These are phyloP conservation scores for Penicillium sp. DNA, from an alignment of 2,329 filamentous ascomycete species.

Conservation along the genomic window DNA sequence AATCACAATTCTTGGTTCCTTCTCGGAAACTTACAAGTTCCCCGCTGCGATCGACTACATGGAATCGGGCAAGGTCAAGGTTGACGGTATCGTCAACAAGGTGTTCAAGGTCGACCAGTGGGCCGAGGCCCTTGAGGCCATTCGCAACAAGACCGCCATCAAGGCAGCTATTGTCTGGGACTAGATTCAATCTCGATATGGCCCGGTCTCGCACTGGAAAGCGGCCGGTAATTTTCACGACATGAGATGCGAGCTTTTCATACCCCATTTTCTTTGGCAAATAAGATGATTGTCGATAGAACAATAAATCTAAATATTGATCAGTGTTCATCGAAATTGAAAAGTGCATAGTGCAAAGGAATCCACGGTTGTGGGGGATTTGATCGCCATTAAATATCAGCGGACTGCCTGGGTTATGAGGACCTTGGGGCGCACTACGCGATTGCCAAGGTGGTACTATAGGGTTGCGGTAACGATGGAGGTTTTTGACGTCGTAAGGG, in stretches of 20 bases:
- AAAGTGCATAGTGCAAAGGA: too few species aligned
- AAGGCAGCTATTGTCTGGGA: conserved; percentile 75
- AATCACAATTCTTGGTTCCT: conserved; percentile 72
- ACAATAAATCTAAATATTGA: neutral
- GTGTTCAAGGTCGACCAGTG: conserved; percentile 72
- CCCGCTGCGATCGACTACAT: conserved; percentile 59
- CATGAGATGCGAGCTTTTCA: neutral
- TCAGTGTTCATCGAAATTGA: neutral
- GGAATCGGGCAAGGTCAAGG: conserved; percentile 45
- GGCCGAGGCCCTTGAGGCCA: conserved; percentile 68
- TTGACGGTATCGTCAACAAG: conserved; percentile 72
- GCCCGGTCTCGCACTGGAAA: neutral
- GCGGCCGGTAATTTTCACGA: neutral
- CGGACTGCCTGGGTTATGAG: conserved; percentile 6
- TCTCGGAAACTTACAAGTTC: conserved; percentile 74
- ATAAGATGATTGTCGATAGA: conserved; percentile 3
- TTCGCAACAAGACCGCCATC: conserved; percentile 71
- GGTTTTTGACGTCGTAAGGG: too few species aligned
- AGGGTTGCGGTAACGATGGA: neutral
- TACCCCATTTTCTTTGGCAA: neutral
- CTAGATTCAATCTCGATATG: conserved; percentile 32
- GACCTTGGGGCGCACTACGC: conserved; percentile 15
- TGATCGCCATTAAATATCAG: neutral
- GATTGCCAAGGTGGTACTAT: conserved; percentile 10
- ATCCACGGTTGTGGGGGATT: neutral